Evolutionary conservation across 2,329 filamentous ascomycete genomes (phyloP), one percentile per base, ranked within the genome.

Genomic region (Fusarium setosum): DNA sequence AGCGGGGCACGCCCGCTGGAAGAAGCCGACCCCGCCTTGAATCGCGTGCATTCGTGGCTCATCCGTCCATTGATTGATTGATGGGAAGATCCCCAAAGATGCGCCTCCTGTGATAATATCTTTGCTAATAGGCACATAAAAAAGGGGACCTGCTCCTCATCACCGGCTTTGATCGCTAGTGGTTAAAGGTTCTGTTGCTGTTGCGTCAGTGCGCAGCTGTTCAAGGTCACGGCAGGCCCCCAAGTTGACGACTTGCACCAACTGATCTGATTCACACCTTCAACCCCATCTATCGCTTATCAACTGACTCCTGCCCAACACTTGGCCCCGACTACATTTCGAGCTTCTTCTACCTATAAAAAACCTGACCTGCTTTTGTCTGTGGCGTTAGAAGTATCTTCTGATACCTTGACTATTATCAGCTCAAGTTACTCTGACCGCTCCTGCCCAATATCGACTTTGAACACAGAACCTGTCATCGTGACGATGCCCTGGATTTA

Each of bases 401-500:
- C 11, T 15, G 10, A 18, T n/a, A 13, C n/a, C 29, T 45, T 24
- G 17, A 40, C 21, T 12, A 11, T 31, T 48, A 35, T 7, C 15
- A 23, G 18, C 40, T 53, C 38, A 9, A 24, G 15, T 53, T 51
- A 21, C 11, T 34, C 48, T 40, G 48, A 51, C 48, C 37, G 50
- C 38, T 26, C 37, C 37, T 45, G 49, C 42, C 38, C 41, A 45
- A 38, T 38, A 67, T 51, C 34, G n/a, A 17, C 17, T 9, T 23
- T 10, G 23, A 23, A 42, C n/a, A 29, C 18, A 40, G 17, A 38
- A 24, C 44, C 42, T 40, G 42, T 52, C 38, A 44, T 41, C 24
- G 54, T 49, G 29, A 67, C 59, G 56, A 67, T 67, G 63, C 60
- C 35, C 48, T 67, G 31, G 50, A 31, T 34, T 13, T 44, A n/a